Base-by-base conservation (phyloP, 305 asterid genomes). In the Fraxinus ornus region DNA sequence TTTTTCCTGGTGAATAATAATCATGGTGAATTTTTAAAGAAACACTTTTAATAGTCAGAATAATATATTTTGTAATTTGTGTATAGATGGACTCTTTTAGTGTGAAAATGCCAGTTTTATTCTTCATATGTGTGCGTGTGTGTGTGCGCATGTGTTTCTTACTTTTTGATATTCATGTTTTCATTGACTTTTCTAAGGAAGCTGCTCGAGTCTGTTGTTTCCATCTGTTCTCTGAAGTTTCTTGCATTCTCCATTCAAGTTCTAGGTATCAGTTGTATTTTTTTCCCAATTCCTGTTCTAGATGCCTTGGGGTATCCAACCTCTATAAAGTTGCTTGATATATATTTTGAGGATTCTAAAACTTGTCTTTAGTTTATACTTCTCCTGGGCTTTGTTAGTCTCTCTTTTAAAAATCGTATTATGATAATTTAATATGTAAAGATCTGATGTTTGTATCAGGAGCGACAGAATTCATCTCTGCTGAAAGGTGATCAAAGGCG, bases 391-490 rank as follows among this genome's bases (percentile, higher is more conserved):
- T 78, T 80, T 35, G 28, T 36, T 3, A 35, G 32, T 70, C 35
- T 35, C 19, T 77, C 26, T 77, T 55, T 32, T 0, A 5, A 4
- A 49, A 13, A 71, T 30, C 24, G n/a, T 71, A 71, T 71, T 21
- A 35, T 32, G 60, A 60, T 32, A 24, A 24, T 72, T 28, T 73
- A 60, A 73, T 21, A 19, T 15, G 76, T 76, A 74, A 78, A 82
- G 68, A 64, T 84, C 80, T 84, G 60, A 28, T 78, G 74, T 82
- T 81, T 35, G 44, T 78, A 80, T 84, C 88, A 95, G 99, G 94
- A 90, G 83, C 89, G 98, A 75, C 99, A 94, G 85, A 89, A 82
- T 47, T 93, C 97, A 76, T 84, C 88, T 71, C 87, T 70, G 77
- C 28, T 94, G 83, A 86, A 86, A 22, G 85, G 71, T 35, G 89